Base-by-base conservation (phyloP, 176 grass and related monocot species). In the Stipa capillata region DNA sequence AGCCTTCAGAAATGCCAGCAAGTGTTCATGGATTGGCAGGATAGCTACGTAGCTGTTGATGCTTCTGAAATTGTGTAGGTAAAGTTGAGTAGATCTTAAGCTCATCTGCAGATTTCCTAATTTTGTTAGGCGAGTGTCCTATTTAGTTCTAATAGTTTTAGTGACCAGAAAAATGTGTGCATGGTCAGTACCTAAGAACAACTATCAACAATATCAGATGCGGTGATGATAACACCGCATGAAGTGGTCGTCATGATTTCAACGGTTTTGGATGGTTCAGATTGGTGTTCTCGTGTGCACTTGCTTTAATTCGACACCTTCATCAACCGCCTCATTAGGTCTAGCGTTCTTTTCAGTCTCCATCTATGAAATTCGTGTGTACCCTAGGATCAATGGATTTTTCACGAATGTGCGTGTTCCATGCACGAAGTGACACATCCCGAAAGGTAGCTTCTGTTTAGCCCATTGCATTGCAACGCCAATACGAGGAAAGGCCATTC, bases 261-360 rank as follows among this genome's bases (percentile, higher is more conserved):
- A 25, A 15, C 14, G 55, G 10, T 54, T 43, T 21, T 0, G 10
- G 43, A 55, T 21, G 57, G 32, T 49, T 40, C 78, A 20, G 18
- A 1, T 36, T 63, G 28, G 32, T 58, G n/a, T n/a, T n/a, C 52
- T 51, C 50, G 2, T 49, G 25, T 68, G 23, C 31, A 51, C 40
- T 59, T 31, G 24, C 79, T 87, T 77, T 71, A 36, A 9, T 56
- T 42, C 37, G 36, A 78, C 61, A 45, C 39, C 57, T 55, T 73
- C 51, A 40, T 88, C 58, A 53, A 68, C 50, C 25, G 6, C 32
- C 24, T 60, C 33, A 43, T 79, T 88, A 74, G 81, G 75, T 88
- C 17, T 65, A 35, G 42, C 25, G 81, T 79, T 88, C 75, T 58
- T 84, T 25, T 88, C 81, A 79, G 18, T 58, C n/a, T 0, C 7